Percentiles rank a stretch among this genome's conserved stretches.
Conservation (phyloP, 2,329 filamentous ascomycete species). For the Trichoderma sp. region DNA sequence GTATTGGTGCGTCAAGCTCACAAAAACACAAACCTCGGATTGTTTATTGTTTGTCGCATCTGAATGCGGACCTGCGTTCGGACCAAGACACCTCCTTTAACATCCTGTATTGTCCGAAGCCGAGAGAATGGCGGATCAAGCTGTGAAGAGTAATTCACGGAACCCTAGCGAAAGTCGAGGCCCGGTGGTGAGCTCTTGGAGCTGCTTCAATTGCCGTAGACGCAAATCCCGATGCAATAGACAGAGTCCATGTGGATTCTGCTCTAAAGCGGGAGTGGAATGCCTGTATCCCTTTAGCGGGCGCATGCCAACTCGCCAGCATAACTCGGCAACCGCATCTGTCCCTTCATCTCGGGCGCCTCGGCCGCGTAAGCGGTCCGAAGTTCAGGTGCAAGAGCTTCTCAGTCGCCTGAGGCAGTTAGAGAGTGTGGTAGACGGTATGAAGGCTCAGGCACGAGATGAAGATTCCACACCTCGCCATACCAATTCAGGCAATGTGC, state of each 20-base stretch:
- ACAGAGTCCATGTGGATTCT: conserved; percentile 31
- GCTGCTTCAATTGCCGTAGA: conserved; percentile 32
- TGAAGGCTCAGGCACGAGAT: neutral
- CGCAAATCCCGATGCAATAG: conserved; percentile 34
- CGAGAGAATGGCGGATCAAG: neutral
- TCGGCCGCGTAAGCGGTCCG: conserved; percentile 30
- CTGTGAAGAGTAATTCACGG: neutral
- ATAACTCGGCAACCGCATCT: conserved; percentile 12
- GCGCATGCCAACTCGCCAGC: conserved; percentile 28
- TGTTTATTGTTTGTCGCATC: neutral
- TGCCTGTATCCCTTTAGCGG: conserved; percentile 34
- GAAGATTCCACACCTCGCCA: neutral
- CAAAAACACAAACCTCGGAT: neutral
- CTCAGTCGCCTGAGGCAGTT: conserved; percentile 26
- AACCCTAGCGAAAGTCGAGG: neutral
- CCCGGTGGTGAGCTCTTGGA: conserved; percentile 25
- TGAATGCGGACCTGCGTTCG: neutral
- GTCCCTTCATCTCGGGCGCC: conserved; percentile 14
- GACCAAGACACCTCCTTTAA: neutral
- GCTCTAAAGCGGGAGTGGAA: conserved; percentile 27
- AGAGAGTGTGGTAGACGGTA: conserved; percentile 28
- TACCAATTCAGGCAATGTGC: neutral
- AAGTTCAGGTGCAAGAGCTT: conserved; percentile 23
- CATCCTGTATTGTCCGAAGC: too few species aligned
- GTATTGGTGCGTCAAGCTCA: neutral